These are phyloP conservation scores for Pelargonium cotyledonis DNA, from an alignment of 441 rosid species.

Conservation along the genomic window DNA sequence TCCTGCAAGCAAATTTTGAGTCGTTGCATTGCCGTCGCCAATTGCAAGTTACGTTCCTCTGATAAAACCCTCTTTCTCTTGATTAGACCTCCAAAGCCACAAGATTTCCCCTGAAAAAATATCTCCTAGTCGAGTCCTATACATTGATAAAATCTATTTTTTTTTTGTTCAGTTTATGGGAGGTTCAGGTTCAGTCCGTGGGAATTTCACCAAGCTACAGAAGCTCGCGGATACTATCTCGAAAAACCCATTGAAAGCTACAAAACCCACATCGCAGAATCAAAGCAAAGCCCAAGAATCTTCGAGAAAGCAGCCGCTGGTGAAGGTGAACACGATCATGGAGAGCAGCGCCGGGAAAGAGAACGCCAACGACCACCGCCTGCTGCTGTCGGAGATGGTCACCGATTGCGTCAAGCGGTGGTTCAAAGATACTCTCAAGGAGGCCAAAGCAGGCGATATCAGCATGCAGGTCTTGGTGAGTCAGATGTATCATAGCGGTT, in stretches of 20 bases:
- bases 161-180: constrained; percentile 36
- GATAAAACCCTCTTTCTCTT: background rate
- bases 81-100: background rate
- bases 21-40: background rate
- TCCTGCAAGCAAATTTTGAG: background rate
- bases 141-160: background rate
- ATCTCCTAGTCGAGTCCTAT: background rate
- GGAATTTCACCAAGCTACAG: constrained; percentile 31
- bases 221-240: constrained; percentile 25
- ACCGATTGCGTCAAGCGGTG: constrained; percentile 83
- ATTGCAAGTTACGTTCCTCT: constrained; percentile 4
- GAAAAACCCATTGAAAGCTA: constrained; percentile 22
- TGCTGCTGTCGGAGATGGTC: constrained; percentile 74
- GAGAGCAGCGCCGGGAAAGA: constrained; percentile 32
- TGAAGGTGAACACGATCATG: constrained; percentile 31
- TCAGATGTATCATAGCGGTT: constrained; percentile 92
- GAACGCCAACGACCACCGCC: constrained; percentile 20
- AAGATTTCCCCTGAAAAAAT: background rate
- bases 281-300: constrained; percentile 3
- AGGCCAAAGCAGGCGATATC: constrained; percentile 80
- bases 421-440: constrained; percentile 87
- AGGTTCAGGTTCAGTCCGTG: constrained; percentile 41
- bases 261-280: constrained; percentile 28
- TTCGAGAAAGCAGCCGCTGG: constrained; percentile 14
- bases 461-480: constrained; percentile 78